phyloP scores from a whole-genome alignment of 202 grass and related monocot species.

The Zoysia matrella region DNA sequence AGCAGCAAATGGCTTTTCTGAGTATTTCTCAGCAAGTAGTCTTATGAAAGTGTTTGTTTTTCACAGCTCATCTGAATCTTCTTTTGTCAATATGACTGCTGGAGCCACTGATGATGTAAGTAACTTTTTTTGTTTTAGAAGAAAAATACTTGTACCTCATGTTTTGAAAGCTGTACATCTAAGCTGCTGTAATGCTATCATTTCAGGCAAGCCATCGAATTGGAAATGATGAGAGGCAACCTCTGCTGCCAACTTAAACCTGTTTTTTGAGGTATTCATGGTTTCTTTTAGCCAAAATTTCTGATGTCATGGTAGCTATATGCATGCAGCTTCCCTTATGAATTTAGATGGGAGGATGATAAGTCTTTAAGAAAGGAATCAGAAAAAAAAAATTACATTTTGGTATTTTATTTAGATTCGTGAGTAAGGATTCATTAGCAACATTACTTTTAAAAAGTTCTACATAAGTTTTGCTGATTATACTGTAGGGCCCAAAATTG shows the following conservation, averaged over 20 bases:
- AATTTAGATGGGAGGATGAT: neutral
- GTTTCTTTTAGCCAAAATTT: conserved; percentile 30
- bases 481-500: conserved; percentile 5
- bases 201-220: conserved; percentile 61
- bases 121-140: neutral
- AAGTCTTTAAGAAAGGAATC: conserved; percentile 16
- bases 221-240: conserved; percentile 84
- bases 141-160: neutral
- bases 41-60: conserved; percentile 15
- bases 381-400: neutral
- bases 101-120: conserved; percentile 91
- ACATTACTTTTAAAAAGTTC: conserved; percentile 10
- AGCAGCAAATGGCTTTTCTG: neutral
- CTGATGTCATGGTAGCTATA: neutral
- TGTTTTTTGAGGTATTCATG: conserved; percentile 48
- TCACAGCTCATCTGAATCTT: conserved; percentile 83
- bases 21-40: neutral
- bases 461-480: neutral
- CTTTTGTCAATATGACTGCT: conserved; percentile 99
- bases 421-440: neutral
- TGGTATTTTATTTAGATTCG: neutral
- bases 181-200: conserved; percentile 19
- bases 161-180: conserved; percentile 7
- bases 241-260: conserved; percentile 74
- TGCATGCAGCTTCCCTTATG: neutral